A percentile compares a stretch with the other conserved stretches of the same genome.
Conservation (phyloP, 2,329 filamentous ascomycete genomes). For the Talaromyces marneffei region DNA sequence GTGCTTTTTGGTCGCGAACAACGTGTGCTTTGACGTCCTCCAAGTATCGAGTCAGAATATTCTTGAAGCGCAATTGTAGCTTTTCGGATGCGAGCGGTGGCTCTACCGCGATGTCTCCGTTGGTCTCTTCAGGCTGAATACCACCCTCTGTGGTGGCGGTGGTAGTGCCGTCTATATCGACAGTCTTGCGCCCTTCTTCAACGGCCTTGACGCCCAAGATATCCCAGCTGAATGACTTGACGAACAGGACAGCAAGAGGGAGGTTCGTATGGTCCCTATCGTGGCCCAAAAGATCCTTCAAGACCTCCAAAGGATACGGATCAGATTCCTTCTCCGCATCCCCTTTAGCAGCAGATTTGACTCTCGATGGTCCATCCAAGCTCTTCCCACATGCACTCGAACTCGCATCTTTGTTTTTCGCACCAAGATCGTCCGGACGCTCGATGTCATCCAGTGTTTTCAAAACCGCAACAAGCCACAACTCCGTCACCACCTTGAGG, state of each 20-base stretch:
- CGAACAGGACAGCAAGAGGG: slow-evolving; percentile 86
- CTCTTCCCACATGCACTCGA: slow-evolving; percentile 38
- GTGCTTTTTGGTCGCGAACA: slow-evolving; percentile 82
- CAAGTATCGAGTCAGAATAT: slow-evolving; percentile 79
- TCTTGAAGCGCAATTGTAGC: slow-evolving; percentile 77
- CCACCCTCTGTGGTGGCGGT: slow-evolving; percentile 36
- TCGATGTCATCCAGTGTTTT: slow-evolving; percentile 69
- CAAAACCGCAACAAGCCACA: slow-evolving; percentile 89
- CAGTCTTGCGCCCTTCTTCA: slow-evolving; percentile 73
- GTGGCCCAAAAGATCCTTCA: slow-evolving; percentile 91
- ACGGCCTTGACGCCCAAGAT: slow-evolving; percentile 72
- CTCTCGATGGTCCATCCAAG: slow-evolving; percentile 56
- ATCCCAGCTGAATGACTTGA: slow-evolving; percentile 96
- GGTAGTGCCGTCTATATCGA: slow-evolving; percentile 73
- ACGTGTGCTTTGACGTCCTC: slow-evolving; percentile 89
- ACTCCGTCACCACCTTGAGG: slow-evolving; percentile 82
- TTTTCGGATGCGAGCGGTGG: slow-evolving; percentile 69
- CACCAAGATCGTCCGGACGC: slow-evolving; percentile 55
- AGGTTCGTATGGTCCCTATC: slow-evolving; percentile 90
- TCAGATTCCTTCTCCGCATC: slow-evolving; percentile 67
- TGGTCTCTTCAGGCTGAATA: slow-evolving; percentile 31
- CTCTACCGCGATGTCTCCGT: slow-evolving; percentile 41
- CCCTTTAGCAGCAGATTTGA: slow-evolving; percentile 49
- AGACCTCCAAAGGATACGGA: slow-evolving; percentile 92
- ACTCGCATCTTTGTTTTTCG: slow-evolving; percentile 50